A percentile compares a stretch with the other conserved stretches of the same genome.
Evolutionary conservation across 805 yeast genomes (phyloP).

Genomic region (Suhomyces prunicola): DNA sequence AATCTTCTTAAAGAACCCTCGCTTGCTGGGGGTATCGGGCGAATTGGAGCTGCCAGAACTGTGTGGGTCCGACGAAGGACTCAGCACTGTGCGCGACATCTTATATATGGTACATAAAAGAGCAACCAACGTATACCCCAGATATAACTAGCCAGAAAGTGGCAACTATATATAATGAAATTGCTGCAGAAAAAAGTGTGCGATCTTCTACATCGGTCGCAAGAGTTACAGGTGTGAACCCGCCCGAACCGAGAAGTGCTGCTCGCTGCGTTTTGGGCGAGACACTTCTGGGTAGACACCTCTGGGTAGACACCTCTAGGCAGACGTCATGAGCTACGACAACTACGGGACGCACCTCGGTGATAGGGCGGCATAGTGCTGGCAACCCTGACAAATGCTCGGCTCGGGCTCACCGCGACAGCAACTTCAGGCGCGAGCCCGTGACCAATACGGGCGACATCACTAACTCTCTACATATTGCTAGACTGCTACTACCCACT

Average conservation of each 20-base stretch:
- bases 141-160: neutral
- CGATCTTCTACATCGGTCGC: neutral
- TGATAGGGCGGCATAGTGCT: too few relatives aligned
- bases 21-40: slow-evolving; percentile 4
- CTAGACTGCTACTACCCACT: too few relatives aligned
- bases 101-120: neutral
- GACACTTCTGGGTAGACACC: neutral
- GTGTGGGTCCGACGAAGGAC: neutral
- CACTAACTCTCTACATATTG: too few relatives aligned
- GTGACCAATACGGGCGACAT: neutral
- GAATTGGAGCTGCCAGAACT: neutral
- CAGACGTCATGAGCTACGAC: neutral
- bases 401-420: neutral
- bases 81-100: neutral
- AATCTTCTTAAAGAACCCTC: slow-evolving; percentile 12
- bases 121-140: too few relatives aligned
- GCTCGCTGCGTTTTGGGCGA: neutral
- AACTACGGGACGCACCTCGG: too few relatives aligned
- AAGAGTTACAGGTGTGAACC: neutral
- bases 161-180: neutral
- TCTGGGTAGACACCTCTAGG: too few relatives aligned
- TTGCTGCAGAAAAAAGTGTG: neutral
- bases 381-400: too few relatives aligned
- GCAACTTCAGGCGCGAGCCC: neutral
- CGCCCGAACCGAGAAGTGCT: neutral